phyloP scores from a whole-genome alignment of 1,284 basidiomycete genomes.

The Polyporus tsugae region DNA sequence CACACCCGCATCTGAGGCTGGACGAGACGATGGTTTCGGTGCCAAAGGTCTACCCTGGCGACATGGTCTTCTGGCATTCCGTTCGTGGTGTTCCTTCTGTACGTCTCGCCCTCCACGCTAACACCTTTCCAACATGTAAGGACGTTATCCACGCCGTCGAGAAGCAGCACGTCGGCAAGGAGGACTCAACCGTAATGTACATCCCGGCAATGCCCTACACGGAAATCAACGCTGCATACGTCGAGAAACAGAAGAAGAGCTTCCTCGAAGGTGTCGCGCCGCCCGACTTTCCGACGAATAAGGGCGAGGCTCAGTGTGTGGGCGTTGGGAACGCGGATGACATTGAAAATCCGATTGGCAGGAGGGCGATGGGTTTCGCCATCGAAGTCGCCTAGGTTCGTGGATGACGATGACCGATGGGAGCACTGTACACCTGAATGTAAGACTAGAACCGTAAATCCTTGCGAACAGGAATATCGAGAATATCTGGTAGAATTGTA shows the following conservation, averaged over 20 bases:
- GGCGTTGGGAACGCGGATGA: slow-evolving; percentile 60
- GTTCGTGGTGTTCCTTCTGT: slow-evolving; percentile 40
- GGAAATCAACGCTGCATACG: slow-evolving; percentile 65
- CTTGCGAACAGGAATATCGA: neutral
- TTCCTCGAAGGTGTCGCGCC: slow-evolving; percentile 71
- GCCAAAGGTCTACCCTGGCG: slow-evolving; percentile 80
- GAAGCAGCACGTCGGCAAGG: slow-evolving; percentile 67
- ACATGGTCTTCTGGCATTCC: slow-evolving; percentile 90
- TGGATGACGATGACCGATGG: neutral
- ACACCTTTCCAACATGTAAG: slow-evolving; percentile 32
- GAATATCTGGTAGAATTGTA: slow-evolving; percentile 7
- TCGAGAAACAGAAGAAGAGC: slow-evolving; percentile 65
- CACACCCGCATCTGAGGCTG: slow-evolving; percentile 76
- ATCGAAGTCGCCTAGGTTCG: slow-evolving; percentile 37
- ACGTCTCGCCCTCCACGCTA: neutral
- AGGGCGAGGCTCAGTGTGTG: slow-evolving; percentile 61
- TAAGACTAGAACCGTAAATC: neutral
- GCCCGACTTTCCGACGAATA: slow-evolving; percentile 76
- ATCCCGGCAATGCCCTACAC: slow-evolving; percentile 85
- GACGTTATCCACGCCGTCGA: slow-evolving; percentile 88
- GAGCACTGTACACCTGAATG: neutral
- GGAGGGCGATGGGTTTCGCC: slow-evolving; percentile 62
- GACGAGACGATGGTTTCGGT: slow-evolving; percentile 79
- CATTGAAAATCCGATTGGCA: slow-evolving; percentile 54
- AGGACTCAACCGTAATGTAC: slow-evolving; percentile 84